phyloP scores from a whole-genome alignment of 331 rosid genomes.

The Pyracantha coccinea region DNA sequence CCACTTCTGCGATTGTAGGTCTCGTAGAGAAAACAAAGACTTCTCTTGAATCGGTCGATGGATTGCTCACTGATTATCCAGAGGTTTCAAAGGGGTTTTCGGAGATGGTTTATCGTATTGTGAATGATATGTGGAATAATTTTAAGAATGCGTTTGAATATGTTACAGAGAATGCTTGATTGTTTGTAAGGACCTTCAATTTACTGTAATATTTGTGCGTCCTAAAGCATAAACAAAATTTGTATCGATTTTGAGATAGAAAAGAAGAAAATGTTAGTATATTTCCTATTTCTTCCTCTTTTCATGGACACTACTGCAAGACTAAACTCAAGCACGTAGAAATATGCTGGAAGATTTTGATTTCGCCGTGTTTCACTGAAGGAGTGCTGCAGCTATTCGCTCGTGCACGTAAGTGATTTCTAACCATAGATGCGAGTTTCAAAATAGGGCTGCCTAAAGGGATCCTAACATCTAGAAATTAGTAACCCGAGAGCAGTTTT shows the following conservation, averaged over 20 bases:
- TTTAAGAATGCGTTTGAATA: conserved; percentile 41
- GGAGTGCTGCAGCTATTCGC: not conserved
- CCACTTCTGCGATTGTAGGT: conserved; percentile 15
- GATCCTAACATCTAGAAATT: not conserved
- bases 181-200: not conserved
- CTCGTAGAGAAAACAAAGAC: conserved; percentile 30
- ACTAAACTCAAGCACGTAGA: too few species aligned
- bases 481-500: not conserved
- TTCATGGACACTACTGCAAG: too few species aligned
- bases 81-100: conserved; percentile 23
- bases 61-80: conserved; percentile 8
- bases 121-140: conserved; percentile 30
- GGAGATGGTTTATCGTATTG: conserved; percentile 27
- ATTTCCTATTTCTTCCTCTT: too few species aligned
- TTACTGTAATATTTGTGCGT: not conserved
- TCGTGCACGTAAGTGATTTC: not conserved
- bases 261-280: too few species aligned
- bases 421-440: not conserved
- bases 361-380: not conserved
- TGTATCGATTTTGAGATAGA: not conserved
- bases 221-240: not conserved
- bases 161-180: conserved; percentile 28
- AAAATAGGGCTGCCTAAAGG: not conserved
- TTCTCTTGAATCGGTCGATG: conserved; percentile 33
- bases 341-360: too few species aligned